Conservation (phyloP, 1,284 basidiomycete species). For the Leccinum insolens region DNA sequence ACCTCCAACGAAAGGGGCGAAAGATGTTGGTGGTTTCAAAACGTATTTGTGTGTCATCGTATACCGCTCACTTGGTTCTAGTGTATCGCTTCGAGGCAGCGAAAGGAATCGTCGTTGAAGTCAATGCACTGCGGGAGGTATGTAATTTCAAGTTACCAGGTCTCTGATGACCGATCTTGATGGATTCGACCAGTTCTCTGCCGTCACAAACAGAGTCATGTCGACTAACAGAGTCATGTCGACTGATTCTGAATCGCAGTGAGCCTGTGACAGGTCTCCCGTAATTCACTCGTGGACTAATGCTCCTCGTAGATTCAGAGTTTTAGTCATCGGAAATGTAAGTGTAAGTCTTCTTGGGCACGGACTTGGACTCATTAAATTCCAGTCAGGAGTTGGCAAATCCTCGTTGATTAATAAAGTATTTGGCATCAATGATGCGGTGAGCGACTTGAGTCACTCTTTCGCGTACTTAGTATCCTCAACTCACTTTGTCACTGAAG, state of each 20-base stretch:
- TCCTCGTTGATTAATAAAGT: slow-evolving; percentile 15
- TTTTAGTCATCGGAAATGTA: slow-evolving; percentile 24
- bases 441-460: slow-evolving; percentile 7
- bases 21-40: slow-evolving; percentile 8
- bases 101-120: not conserved
- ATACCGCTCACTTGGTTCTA: not conserved
- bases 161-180: not conserved
- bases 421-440: slow-evolving; percentile 18
- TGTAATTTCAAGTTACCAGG: not conserved
- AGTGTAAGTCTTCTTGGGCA: not conserved
- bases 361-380: not conserved
- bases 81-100: not conserved
- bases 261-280: not conserved
- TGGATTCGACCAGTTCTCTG: slow-evolving; percentile 3
- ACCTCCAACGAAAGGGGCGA: not conserved
- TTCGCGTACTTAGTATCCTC: not conserved
- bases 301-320: slow-evolving; percentile 11
- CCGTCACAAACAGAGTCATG: slow-evolving; percentile 8
- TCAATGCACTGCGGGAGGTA: not conserved
- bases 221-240: no score
- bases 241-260: slow-evolving; percentile 17
- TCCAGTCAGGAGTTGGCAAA: slow-evolving; percentile 24
- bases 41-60: not conserved
- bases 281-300: not conserved
- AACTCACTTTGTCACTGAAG: slow-evolving; percentile 5